A percentile compares a stretch with the other conserved stretches of the same genome.
Conservation (phyloP, 2,329 filamentous ascomycete species). For the Hymenoscyphus scutula region DNA sequence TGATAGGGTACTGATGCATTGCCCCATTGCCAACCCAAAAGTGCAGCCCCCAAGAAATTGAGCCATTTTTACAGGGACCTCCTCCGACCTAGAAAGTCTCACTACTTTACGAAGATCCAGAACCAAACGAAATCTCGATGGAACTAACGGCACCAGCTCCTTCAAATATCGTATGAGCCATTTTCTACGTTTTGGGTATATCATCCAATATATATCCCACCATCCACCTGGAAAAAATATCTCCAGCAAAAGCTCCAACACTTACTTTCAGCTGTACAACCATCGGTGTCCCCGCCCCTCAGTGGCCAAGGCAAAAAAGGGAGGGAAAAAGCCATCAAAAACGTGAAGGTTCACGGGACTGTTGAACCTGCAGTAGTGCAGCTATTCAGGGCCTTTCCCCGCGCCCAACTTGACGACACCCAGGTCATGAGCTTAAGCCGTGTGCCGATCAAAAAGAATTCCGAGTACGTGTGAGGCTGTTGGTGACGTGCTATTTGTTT, state of each 20-base stretch:
- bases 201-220: not conserved
- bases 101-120: slow-evolving; percentile 8
- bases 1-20: slow-evolving; percentile 6
- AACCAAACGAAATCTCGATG: slow-evolving; percentile 9
- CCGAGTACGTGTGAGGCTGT: not conserved
- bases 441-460: not conserved
- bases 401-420: not conserved
- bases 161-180: not conserved
- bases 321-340: slow-evolving; percentile 7
- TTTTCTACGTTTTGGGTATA: not conserved
- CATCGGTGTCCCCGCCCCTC: not conserved
- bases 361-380: slow-evolving; percentile 18
- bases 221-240: not conserved
- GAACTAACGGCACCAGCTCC: not conserved
- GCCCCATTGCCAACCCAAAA: not conserved
- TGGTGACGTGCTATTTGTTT: not conserved
- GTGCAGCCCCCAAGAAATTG: not conserved
- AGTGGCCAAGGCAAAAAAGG: not conserved
- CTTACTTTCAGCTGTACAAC: not conserved
- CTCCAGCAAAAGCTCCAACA: not conserved
- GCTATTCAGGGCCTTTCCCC: not conserved
- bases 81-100: slow-evolving; percentile 1
- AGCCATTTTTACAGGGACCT: not conserved
- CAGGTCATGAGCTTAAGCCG: not conserved
- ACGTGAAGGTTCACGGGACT: slow-evolving; percentile 13